These are phyloP conservation scores for Fusarium neocosmosporiellum DNA, from an alignment of 2,329 filamentous ascomycete genomes.

Conservation along the genomic window DNA sequence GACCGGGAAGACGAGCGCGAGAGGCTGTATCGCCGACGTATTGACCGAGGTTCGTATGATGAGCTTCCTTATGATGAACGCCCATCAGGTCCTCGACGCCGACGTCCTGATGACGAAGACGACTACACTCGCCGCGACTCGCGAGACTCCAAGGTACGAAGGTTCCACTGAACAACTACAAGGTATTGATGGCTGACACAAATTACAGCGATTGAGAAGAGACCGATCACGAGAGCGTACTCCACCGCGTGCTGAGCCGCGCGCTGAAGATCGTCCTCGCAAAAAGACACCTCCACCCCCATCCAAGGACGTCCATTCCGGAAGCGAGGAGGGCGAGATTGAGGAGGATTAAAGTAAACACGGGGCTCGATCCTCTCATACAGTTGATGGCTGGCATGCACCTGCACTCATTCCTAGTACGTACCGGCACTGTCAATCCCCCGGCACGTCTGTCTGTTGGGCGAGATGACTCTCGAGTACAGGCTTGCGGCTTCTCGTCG, in stretches of 20 bases:
- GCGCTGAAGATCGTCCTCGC: slow-evolving; percentile 63
- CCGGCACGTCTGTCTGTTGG: slow-evolving; percentile 35
- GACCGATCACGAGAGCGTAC: slow-evolving; percentile 70
- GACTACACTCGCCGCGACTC: slow-evolving; percentile 73
- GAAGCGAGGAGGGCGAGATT: slow-evolving; percentile 98
- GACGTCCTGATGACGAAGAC: slow-evolving; percentile 82
- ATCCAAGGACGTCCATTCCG: slow-evolving; percentile 68
- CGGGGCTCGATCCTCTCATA: slow-evolving; percentile 4
- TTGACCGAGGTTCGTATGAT: slow-evolving; percentile 80
- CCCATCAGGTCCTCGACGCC: slow-evolving; percentile 74
- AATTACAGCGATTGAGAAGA: slow-evolving; percentile 65
- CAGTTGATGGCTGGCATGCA: slow-evolving; percentile 10
- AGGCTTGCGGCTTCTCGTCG: slow-evolving; percentile 39
- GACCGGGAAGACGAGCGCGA: slow-evolving; percentile 93
- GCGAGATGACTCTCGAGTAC: slow-evolving; percentile 45
- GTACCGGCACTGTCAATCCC: slow-evolving; percentile 43
- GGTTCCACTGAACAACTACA: neutral
- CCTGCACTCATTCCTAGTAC: slow-evolving; percentile 38
- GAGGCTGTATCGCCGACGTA: slow-evolving; percentile 83
- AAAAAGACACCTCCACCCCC: slow-evolving; percentile 64
- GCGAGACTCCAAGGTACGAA: slow-evolving; percentile 73
- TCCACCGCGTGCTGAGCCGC: slow-evolving; percentile 63
- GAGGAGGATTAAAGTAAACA: slow-evolving; percentile 75
- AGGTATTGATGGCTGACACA: slow-evolving; percentile 42
- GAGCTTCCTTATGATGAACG: slow-evolving; percentile 89